Evolutionary conservation across 2,329 filamentous ascomycete species (phyloP).

Genomic region (Fusarium longipes): DNA sequence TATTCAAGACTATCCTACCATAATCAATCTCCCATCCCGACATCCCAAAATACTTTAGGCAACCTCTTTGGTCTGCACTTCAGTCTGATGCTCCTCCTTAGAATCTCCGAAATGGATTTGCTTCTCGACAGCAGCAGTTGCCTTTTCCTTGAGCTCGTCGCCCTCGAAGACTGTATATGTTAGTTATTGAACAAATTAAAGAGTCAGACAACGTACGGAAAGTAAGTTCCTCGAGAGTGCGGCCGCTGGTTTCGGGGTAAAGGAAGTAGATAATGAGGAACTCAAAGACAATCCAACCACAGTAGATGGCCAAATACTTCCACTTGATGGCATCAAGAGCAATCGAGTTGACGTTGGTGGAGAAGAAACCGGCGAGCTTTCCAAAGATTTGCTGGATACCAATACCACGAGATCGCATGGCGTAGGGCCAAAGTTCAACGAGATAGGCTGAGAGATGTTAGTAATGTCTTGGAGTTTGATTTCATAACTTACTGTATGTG

Average conservation of each 20-base stretch:
- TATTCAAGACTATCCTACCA: no score
- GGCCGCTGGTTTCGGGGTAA: conserved; percentile 82
- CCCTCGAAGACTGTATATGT: conserved; percentile 54
- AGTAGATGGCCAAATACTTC: conserved; percentile 59
- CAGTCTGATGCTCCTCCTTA: conserved; percentile 6
- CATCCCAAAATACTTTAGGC: conserved; percentile 3
- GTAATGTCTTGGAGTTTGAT: accelerated
- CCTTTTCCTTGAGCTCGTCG: conserved; percentile 52
- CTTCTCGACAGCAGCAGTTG: conserved; percentile 56
- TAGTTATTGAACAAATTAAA: conserved; percentile 1
- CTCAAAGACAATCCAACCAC: conserved; percentile 57
- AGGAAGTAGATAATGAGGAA: conserved; percentile 75
- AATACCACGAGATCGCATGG: conserved; percentile 67
- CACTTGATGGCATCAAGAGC: conserved; percentile 54
- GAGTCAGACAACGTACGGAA: conserved; percentile 51
- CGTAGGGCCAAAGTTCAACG: conserved; percentile 69
- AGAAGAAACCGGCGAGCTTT: conserved; percentile 55
- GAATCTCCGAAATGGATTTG: conserved; percentile 46
- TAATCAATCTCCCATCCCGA: no score
- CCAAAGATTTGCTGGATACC: conserved; percentile 68
- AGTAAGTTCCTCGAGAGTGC: conserved; percentile 76
- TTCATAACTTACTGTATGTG: conserved; percentile 35
- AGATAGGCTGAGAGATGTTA: conserved; percentile 55
- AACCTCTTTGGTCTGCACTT: conserved; percentile 24
- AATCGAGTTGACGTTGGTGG: conserved; percentile 59